phyloP scores from a whole-genome alignment of 495 filamentous ascomycete species.

The Penicillium coffeae region DNA sequence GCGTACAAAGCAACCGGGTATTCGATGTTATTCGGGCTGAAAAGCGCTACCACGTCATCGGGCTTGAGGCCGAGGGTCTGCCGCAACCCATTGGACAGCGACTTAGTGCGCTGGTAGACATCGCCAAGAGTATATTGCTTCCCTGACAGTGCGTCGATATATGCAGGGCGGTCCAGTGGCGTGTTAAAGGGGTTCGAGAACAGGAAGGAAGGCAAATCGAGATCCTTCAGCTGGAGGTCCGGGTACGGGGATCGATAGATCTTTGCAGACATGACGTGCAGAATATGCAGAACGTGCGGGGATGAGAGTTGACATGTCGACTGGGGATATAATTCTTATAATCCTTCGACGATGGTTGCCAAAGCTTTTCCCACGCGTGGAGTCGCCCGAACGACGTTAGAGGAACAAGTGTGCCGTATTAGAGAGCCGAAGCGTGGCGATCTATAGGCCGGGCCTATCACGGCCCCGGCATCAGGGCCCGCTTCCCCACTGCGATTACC shows the following conservation, averaged over 20 bases:
- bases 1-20: slow-evolving; percentile 63
- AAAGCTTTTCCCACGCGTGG: too few relatives aligned
- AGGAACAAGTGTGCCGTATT: too few relatives aligned
- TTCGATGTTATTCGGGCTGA: slow-evolving; percentile 67
- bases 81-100: slow-evolving; percentile 71
- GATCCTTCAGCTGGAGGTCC: slow-evolving; percentile 22
- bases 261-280: slow-evolving; percentile 29
- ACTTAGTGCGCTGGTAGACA: slow-evolving; percentile 53
- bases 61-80: slow-evolving; percentile 64
- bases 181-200: slow-evolving; percentile 47
- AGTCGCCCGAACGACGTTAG: too few relatives aligned
- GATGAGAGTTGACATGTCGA: too few relatives aligned
- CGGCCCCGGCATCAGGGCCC: not conserved
- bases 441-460: too few relatives aligned
- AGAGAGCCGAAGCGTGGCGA: too few relatives aligned
- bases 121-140: slow-evolving; percentile 67
- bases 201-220: slow-evolving; percentile 65
- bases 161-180: slow-evolving; percentile 11
- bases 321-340: too few relatives aligned
- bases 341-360: too few relatives aligned
- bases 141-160: slow-evolving; percentile 58
- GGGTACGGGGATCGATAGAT: slow-evolving; percentile 24
- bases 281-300: too few relatives aligned
- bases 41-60: slow-evolving; percentile 64
- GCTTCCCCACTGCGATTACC: not conserved